Evolutionary conservation across 2,329 filamentous ascomycete genomes (phyloP), one percentile per base, ranked within the genome.

Genomic region (Apiospora phragmitis): DNA sequence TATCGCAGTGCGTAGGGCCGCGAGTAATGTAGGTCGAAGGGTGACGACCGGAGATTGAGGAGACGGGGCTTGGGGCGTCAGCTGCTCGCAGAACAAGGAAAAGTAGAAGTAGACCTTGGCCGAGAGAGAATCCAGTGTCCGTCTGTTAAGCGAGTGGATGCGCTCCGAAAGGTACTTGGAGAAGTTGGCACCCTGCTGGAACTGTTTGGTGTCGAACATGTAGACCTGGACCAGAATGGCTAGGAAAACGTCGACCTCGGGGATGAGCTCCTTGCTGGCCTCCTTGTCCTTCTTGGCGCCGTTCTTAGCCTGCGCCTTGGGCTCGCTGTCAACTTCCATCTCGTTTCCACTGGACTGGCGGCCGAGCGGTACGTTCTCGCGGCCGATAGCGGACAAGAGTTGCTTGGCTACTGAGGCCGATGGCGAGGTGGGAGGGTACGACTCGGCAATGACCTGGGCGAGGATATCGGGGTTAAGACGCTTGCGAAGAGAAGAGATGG

Each of bases 61-160:
- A 68, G 95, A 98, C 32, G 95, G 95, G 62, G 96, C 93, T 73
- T 95, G 89, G 29, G 95, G 95, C 72, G 91, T 90, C 73, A 97
- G 89, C 82, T 97, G 92, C 87, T 99, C 96, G 84, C 92, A 94
- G 86, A 98, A 98, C 77, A 98, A 87, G 32, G 94, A 94, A 84
- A 94, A 97, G 87, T 99, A 99, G 84, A 98, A 98, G 88, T 98
- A 99, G 73, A 95, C 94, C 83, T 97, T 97, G 74, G 95, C 94
- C 71, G 95, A 93, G 71, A 99, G 90, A 67, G 95, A 94, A 82
- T 99, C 96, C 73, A 99, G 86, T 32, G 96, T 98, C 77, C 96
- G 92, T 73, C 96, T 93, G 86, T 99, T 99, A 80, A 97, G 88
- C 69, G 91, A 88, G 78, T 97, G 94, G 80, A 98, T 92, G 79